A percentile compares a stretch with the other conserved stretches of the same genome.
phyloP scores from a whole-genome alignment of 2,329 filamentous ascomycete species.

The Penicillium thymicola region DNA sequence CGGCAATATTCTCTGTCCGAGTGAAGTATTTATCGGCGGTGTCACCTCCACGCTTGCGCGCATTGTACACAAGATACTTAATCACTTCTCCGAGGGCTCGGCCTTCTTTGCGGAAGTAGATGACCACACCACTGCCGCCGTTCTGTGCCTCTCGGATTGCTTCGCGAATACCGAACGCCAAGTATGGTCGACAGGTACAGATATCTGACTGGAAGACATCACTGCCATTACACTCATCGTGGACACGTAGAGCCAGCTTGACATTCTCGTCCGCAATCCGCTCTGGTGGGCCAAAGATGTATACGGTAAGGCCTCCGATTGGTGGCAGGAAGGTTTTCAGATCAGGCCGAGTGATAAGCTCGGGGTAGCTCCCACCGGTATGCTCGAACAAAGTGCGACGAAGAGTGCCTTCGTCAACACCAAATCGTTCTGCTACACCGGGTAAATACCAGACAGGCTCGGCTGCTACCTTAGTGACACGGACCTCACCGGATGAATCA shows the following conservation, averaged over 20 bases:
- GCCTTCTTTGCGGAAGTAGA: conserved; percentile 98
- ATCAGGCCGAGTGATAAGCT: conserved; percentile 89
- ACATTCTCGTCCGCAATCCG: conserved; percentile 87
- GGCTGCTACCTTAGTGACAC: conserved; percentile 94
- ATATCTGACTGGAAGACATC: conserved; percentile 98
- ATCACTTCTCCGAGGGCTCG: conserved; percentile 92
- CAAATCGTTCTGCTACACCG: conserved; percentile 86
- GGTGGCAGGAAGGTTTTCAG: conserved; percentile 95
- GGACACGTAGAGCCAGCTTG: conserved; percentile 78
- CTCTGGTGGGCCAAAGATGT: conserved; percentile 92
- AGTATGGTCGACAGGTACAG: conserved; percentile 86
- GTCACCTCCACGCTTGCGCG: conserved; percentile 44
- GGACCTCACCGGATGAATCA: conserved; percentile 79
- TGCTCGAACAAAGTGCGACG: conserved; percentile 89
- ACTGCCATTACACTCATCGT: conserved; percentile 88
- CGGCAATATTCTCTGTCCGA: conserved; percentile 95
- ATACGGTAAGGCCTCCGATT: conserved; percentile 92
- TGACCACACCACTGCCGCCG: conserved; percentile 89
- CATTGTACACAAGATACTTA: conserved; percentile 70
- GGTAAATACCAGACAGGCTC: conserved; percentile 90
- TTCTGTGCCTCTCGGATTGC: conserved; percentile 96
- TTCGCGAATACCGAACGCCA: conserved; percentile 96
- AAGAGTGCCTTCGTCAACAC: conserved; percentile 82
- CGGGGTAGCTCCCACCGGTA: conserved; percentile 92
- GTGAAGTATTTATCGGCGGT: conserved; percentile 69